Conservation (phyloP, 345 rosid genomes). For the Schrenkiella parvula region DNA sequence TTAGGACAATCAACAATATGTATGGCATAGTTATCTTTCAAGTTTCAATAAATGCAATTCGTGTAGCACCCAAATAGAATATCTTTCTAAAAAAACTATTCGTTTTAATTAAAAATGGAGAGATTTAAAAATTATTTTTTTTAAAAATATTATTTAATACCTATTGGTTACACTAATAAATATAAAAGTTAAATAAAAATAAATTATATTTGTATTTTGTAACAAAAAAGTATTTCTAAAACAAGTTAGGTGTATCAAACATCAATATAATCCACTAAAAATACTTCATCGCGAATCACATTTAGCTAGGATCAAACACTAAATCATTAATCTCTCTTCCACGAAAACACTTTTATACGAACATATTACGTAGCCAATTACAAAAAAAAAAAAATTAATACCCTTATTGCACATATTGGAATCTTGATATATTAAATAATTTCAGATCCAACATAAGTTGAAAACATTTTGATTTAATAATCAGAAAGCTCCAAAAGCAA, state of each 20-base stretch:
- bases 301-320: not conserved
- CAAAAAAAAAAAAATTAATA: not conserved
- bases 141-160: no score
- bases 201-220: no score
- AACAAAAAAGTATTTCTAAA: no score
- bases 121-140: no score
- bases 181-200: no score
- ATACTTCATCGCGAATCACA: not conserved
- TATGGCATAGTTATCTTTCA: not conserved
- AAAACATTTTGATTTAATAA: slow-evolving; percentile 15
- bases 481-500: slow-evolving; percentile 21
- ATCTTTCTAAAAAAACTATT: no score
- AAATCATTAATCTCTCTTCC: not conserved
- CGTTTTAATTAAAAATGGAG: no score
- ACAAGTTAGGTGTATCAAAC: no score
- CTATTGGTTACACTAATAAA: no score
- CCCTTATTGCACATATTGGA: not conserved
- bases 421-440: not conserved
- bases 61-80: no score
- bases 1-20: not conserved
- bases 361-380: not conserved
- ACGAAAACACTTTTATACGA: not conserved
- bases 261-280: not conserved
- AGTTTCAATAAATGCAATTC: no score
- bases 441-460: slow-evolving; percentile 16